Base-by-base conservation (phyloP, 2,329 filamentous ascomycete species). In the Alternaria conjuncta region DNA sequence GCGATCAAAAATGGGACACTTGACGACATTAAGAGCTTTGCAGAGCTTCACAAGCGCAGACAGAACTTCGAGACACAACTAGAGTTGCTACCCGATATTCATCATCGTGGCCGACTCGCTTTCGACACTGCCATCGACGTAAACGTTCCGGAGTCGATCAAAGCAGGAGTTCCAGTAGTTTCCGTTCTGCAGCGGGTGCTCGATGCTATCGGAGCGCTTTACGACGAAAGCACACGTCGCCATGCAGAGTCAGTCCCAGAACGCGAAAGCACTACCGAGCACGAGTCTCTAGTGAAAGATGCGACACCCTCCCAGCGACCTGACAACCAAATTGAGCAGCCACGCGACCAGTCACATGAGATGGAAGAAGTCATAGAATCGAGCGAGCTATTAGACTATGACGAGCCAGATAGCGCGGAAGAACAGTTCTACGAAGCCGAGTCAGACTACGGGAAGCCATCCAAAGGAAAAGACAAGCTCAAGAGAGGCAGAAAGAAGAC, bases 101-200 rank as follows among this genome's bases (percentile, higher is more conserved):
- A 18, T 8, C 18, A n/a, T 18, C 46, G 53, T 11, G 57, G 51
- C 13, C 5, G 46, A 23, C 8, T 18, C 2, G 21, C 45, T 15
- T 57, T 60, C 43, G 46, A 60, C n/a, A 11, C 26, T 5, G 61
- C 61, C 23, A 36, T 61, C 15, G 46, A 49, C 11, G 30, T 25
- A 36, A 47, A 55, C 13, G 28, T 53, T 6, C 26, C 47, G 20
- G 7, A 28, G 8, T 53, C 60, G 6, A 44, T 50, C 8, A 21
- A 13, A 20, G 20, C 18, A 9, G 23, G 30, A 11, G 21, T 21
- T 8, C 55, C 50, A 10, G 32, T 59, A 8, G 49, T 51, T 23
- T 28, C 6, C 3, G 7, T 63, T 5, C 12, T 63, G 8, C 43
- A 45, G 11, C n/a, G 26, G 5, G 26, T 20, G 7, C 11, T 63